A percentile compares a stretch with the other conserved stretches of the same genome.
These are phyloP conservation scores for Solanum paucissectum DNA, from an alignment of 257 asterid species.

Conservation along the genomic window DNA sequence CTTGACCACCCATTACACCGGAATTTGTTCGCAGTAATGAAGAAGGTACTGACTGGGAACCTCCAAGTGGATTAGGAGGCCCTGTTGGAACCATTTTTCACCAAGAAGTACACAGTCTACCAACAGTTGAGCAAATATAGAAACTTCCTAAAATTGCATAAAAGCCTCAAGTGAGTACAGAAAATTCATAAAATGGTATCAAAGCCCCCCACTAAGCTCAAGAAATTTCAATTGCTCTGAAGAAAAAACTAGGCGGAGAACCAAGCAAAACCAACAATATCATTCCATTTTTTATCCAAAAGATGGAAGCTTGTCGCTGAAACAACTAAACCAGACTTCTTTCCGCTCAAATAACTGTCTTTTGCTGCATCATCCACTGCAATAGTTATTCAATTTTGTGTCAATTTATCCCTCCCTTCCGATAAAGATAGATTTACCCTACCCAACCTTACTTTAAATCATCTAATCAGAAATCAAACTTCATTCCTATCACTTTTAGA, in stretches of 20 bases:
- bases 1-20: constrained; percentile 56
- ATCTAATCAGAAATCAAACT: too few relatives aligned
- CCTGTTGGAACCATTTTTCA: constrained; percentile 61
- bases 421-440: neutral
- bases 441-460: neutral
- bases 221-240: neutral
- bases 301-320: neutral
- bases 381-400: neutral
- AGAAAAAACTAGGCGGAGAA: neutral
- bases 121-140: neutral
- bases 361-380: neutral
- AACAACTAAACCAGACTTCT: neutral
- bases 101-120: constrained; percentile 1
- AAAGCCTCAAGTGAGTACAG: neutral
- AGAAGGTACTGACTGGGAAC: constrained; percentile 37
- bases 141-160: neutral
- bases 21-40: constrained; percentile 52
- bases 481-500: too few relatives aligned
- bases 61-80: constrained; percentile 42
- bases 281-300: neutral
- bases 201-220: neutral
- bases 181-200: neutral
- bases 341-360: neutral
- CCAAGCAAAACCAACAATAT: neutral
- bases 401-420: neutral